These are phyloP conservation scores for Cruciata laevipes DNA, from an alignment of 257 asterid genomes.

Conservation along the genomic window DNA sequence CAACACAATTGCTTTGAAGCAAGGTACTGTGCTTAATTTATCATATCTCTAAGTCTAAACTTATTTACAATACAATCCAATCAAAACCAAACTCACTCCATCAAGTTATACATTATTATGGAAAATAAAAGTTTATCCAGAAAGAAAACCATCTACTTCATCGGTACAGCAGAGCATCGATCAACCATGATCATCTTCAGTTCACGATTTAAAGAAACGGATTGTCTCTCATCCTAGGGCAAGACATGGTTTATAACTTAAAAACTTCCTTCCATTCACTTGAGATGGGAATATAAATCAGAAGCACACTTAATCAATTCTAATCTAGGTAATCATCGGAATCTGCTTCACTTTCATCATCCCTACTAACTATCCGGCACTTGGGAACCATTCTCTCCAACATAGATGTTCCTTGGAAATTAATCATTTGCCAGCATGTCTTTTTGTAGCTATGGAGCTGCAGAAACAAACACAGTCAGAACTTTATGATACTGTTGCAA, in stretches of 20 bases:
- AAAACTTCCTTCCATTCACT: not conserved
- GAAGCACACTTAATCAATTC: not conserved
- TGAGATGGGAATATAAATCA: not conserved
- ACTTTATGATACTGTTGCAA: not conserved
- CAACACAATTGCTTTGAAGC: constrained; percentile 2
- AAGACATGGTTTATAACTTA: not conserved
- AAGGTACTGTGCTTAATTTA: not conserved
- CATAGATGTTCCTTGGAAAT: constrained; percentile 81
- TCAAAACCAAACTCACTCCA: constrained; percentile 10
- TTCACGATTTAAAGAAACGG: not conserved
- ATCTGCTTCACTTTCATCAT: constrained; percentile 42
- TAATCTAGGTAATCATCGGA: constrained; percentile 30
- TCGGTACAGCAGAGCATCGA: constrained; percentile 10
- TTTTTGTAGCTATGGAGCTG: constrained; percentile 67
- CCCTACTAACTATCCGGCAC: constrained; percentile 47
- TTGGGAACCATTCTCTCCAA: constrained; percentile 68
- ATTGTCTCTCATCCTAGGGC: not conserved
- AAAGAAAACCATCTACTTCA: constrained; percentile 6
- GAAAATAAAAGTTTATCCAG: not conserved
- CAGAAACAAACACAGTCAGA: constrained; percentile 17
- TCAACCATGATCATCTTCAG: constrained; percentile 7
- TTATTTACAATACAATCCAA: constrained; percentile 41
- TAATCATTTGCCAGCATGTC: constrained; percentile 87
- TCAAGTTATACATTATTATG: not conserved
- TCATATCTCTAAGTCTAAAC: constrained; percentile 9